Percentiles rank a stretch among this genome's conserved stretches.
phyloP scores from a whole-genome alignment of 73 alveolate genomes.

The Tetrahymena borealis region DNA sequence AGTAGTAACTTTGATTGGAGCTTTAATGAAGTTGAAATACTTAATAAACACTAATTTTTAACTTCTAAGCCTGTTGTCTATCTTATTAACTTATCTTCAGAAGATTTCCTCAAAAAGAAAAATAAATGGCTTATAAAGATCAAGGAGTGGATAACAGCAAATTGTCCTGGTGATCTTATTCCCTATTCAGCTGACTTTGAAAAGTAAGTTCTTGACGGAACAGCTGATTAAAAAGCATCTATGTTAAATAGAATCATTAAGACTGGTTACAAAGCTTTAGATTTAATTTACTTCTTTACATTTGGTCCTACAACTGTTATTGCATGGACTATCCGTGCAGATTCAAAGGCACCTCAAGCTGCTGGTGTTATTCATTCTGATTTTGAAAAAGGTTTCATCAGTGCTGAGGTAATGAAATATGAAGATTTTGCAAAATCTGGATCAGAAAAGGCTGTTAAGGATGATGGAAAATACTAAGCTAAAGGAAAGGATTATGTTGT shows the following conservation, averaged over 20 bases:
- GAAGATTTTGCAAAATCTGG: constrained; percentile 91
- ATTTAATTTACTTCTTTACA: constrained; percentile 95
- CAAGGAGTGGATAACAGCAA: constrained; percentile 81
- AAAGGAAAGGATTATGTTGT: constrained; percentile 91
- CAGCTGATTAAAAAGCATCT: constrained; percentile 45
- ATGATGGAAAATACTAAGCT: constrained; percentile 83
- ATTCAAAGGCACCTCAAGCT: constrained; percentile 96
- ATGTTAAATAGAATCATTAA: constrained; percentile 82
- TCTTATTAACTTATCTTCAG: constrained; percentile 81
- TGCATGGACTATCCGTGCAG: constrained; percentile 97
- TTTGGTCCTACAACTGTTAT: constrained; percentile 99
- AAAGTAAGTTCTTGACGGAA: constrained; percentile 57
- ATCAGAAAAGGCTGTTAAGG: constrained; percentile 85
- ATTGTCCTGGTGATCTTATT: constrained; percentile 93
- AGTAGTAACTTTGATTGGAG: constrained; percentile 78
- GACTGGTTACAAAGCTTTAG: constrained; percentile 89
- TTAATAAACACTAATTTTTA: constrained; percentile 80
- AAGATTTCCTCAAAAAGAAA: constrained; percentile 80
- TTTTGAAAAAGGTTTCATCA: constrained; percentile 97
- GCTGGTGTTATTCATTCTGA: constrained; percentile 99
- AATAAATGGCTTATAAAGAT: constrained; percentile 88
- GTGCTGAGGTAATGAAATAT: constrained; percentile 98
- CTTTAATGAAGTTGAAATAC: constrained; percentile 83
- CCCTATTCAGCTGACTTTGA: constrained; percentile 92
- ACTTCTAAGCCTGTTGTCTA: constrained; percentile 97